A percentile compares a stretch with the other conserved stretches of the same genome.
phyloP scores from a whole-genome alignment of 805 yeast genomes.

The Schizosaccharomyces lindneri region DNA sequence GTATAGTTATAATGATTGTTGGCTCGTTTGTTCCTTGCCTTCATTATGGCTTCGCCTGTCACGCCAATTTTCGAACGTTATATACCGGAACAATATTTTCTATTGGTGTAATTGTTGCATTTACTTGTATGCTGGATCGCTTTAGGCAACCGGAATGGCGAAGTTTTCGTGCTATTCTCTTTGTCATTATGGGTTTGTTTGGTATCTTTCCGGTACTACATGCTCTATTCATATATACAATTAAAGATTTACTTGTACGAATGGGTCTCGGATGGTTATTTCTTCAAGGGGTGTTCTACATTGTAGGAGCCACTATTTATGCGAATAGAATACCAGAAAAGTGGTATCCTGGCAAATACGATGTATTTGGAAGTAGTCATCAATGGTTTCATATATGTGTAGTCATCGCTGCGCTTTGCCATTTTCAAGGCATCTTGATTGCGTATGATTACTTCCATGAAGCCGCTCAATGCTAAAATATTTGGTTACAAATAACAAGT shows the following conservation, averaged over 20 bases:
- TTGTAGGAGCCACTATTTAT: constrained; percentile 55
- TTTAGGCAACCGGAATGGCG: constrained; percentile 55
- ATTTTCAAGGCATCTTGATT: constrained; percentile 34
- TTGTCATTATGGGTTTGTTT: constrained; percentile 56
- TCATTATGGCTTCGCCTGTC: constrained; percentile 22
- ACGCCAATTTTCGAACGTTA: constrained; percentile 11
- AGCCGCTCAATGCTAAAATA: not conserved
- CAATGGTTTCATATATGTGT: constrained; percentile 40
- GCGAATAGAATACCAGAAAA: constrained; percentile 63
- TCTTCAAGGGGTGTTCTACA: constrained; percentile 49
- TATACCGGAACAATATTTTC: constrained; percentile 21
- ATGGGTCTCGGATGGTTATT: constrained; percentile 37
- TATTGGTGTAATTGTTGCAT: constrained; percentile 38
- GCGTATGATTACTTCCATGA: constrained; percentile 21
- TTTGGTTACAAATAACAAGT: not conserved
- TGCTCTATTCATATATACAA: constrained; percentile 25
- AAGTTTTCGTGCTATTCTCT: constrained; percentile 51
- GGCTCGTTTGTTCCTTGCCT: constrained; percentile 32
- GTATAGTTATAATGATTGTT: constrained; percentile 43
- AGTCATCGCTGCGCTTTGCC: constrained; percentile 27
- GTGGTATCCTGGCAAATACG: constrained; percentile 29
- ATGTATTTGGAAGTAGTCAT: constrained; percentile 43
- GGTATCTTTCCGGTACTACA: constrained; percentile 44
- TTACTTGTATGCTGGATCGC: constrained; percentile 35
- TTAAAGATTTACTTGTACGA: constrained; percentile 14